Base-by-base conservation (phyloP, 148 eudicot genomes). In the Silene uniflora region DNA sequence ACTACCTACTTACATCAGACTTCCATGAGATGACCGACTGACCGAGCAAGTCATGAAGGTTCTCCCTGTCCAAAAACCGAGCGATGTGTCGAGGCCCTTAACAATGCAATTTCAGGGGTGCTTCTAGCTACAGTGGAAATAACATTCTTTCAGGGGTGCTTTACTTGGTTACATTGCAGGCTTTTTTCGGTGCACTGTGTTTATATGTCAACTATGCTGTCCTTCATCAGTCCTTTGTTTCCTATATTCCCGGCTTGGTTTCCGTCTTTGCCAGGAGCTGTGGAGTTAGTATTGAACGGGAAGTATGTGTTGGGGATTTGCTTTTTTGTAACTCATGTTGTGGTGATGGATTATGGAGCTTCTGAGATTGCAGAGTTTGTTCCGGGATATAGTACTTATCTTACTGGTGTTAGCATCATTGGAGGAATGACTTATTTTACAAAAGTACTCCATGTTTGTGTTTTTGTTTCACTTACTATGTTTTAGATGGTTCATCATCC, bases 391-490 rank as follows among this genome's bases (percentile, higher is more conserved):
- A 90, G 78, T 71, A 85, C 86, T 0, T 90, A 90, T 79, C 92
- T 92, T 49, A 92, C 92, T 4, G 97, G 92, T 13, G 90, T 92
- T 65, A 90, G 97, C 86, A 92, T 92, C 72, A 86, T 92, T 74
- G 97, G 97, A 29, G 95, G 95, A 63, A 89, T 92, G 92, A 83
- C 93, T n/a, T n/a, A n/a, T n/a, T n/a, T n/a, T n/a, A n/a, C n/a
- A n/a, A n/a, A n/a, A n/a, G n/a, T n/a, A n/a, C n/a, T n/a, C n/a
- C n/a, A n/a, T n/a, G n/a, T n/a, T n/a, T n/a, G n/a, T n/a, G n/a
- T n/a, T n/a, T n/a, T n/a, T n/a, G n/a, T n/a, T n/a, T n/a, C n/a
- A n/a, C n/a, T n/a, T n/a, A n/a, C n/a, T n/a, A n/a, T n/a, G n/a
- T n/a, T n/a, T n/a, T n/a, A n/a, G n/a, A n/a, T n/a, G n/a, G n/a